Conservation (phyloP, 2,329 filamentous ascomycete genomes). For the Pyrenophora graminea region DNA sequence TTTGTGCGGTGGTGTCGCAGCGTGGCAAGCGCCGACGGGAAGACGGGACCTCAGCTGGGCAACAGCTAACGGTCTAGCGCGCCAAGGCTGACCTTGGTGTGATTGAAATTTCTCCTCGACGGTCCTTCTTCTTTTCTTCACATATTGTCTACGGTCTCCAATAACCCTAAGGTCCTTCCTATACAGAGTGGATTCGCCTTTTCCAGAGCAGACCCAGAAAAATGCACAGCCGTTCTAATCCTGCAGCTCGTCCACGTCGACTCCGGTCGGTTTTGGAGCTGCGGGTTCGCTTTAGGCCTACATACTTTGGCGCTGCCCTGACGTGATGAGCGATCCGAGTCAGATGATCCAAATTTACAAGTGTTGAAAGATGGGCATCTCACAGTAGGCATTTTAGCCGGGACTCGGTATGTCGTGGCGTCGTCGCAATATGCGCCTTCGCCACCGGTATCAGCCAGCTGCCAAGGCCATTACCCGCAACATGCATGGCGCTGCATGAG, state of each 20-base stretch:
- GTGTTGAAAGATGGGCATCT: neutral
- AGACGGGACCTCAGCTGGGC: too few relatives aligned
- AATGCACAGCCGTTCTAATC: conserved; percentile 48
- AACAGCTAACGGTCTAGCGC: conserved; percentile 5
- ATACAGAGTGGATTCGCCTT: conserved; percentile 33
- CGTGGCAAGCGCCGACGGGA: neutral
- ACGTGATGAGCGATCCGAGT: neutral
- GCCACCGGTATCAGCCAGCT: conserved; percentile 7
- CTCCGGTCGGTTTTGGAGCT: conserved; percentile 42
- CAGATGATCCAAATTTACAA: neutral
- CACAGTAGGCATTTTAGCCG: neutral
- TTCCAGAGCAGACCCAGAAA: conserved; percentile 43
- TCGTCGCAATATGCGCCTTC: conserved; percentile 11
- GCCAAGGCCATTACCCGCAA: conserved; percentile 8
- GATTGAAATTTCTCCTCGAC: conserved; percentile 9
- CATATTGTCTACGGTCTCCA: conserved; percentile 39
- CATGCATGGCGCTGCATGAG: conserved; percentile 18
- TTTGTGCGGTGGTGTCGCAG: neutral
- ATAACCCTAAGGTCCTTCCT: conserved; percentile 34
- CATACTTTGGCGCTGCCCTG: conserved; percentile 21
- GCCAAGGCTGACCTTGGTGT: conserved; percentile 5
- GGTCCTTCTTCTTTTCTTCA: conserved; percentile 25
- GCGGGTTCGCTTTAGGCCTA: conserved; percentile 49
- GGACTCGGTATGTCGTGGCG: neutral
- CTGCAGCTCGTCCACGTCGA: conserved; percentile 43